Evolutionary conservation across 2,329 filamentous ascomycete genomes (phyloP).

Genomic region (Colletotrichum sublineola): DNA sequence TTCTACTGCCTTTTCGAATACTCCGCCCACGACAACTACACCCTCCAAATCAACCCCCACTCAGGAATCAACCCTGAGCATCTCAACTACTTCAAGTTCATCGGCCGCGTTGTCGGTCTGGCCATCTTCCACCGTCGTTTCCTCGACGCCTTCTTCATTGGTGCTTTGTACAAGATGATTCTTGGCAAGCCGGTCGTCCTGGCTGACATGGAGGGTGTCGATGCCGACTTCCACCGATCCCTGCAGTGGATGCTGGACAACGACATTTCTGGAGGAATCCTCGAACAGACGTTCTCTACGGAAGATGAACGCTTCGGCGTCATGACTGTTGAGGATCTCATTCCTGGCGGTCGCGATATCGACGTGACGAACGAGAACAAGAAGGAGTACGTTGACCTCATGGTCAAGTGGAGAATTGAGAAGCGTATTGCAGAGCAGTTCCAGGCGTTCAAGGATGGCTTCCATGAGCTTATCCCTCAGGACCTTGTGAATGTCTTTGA

Average conservation of each 20-base stretch:
- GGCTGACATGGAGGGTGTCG: constrained; percentile 98
- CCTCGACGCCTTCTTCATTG: constrained; percentile 98
- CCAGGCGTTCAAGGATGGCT: constrained; percentile 96
- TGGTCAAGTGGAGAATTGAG: constrained; percentile 99
- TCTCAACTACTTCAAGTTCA: constrained; percentile 99
- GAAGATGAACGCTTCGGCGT: constrained; percentile 98
- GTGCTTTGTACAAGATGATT: constrained; percentile 99
- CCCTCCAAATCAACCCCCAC: constrained; percentile 98
- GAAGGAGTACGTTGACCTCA: constrained; percentile 97
- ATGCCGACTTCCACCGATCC: constrained; percentile 97
- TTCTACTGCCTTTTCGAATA: constrained; percentile 99
- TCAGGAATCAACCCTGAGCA: constrained; percentile 99
- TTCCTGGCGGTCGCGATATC: constrained; percentile 89
- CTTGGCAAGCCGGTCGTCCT: constrained; percentile 91
- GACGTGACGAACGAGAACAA: constrained; percentile 99
- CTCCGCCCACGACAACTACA: constrained; percentile 99
- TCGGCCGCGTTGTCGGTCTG: constrained; percentile 94
- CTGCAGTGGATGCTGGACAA: constrained; percentile 98
- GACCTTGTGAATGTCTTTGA: constrained; percentile 99
- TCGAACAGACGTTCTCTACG: constrained; percentile 96
- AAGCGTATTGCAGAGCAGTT: constrained; percentile 99
- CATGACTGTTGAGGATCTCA: constrained; percentile 92
- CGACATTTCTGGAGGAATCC: constrained; percentile 89
- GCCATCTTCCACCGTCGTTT: constrained; percentile 99
- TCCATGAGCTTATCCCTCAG: constrained; percentile 96